Percentiles rank a stretch among this genome's conserved stretches.
phyloP scores from a whole-genome alignment of 176 grass and related monocot species.

The Elymus sibiricus region DNA sequence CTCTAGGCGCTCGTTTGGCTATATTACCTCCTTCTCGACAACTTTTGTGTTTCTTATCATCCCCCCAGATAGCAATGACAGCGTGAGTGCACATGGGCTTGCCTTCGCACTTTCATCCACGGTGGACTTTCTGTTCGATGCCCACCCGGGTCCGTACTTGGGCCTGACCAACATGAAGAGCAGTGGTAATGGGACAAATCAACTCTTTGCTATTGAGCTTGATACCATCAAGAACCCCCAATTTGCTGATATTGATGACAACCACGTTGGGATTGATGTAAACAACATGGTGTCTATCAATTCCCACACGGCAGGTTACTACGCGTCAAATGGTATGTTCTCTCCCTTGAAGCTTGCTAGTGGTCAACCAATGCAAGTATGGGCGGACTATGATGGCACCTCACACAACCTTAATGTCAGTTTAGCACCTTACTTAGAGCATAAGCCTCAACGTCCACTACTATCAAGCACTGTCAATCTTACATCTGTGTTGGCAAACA shows the following conservation, averaged over 20 bases:
- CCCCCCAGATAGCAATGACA: not conserved
- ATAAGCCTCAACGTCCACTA: not conserved
- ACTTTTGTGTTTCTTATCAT: conserved; percentile 37
- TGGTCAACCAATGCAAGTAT: not conserved
- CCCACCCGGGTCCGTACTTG: not conserved
- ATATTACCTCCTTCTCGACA: conserved; percentile 38
- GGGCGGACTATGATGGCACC: not conserved
- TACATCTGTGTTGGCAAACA: not conserved
- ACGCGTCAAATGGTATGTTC: not conserved
- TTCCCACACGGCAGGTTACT: not conserved
- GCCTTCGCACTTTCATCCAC: not conserved
- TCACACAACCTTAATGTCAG: not conserved
- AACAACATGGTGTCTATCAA: not conserved
- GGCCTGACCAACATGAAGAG: not conserved
- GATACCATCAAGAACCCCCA: not conserved
- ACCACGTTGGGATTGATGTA: not conserved
- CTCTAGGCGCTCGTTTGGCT: not conserved
- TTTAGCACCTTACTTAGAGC: not conserved
- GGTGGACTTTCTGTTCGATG: not conserved
- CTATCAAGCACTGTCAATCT: not conserved
- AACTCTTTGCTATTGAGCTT: not conserved
- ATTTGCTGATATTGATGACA: not conserved
- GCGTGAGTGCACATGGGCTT: not conserved
- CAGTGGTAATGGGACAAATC: not conserved
- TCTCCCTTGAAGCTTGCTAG: not conserved